phyloP scores from a whole-genome alignment of 805 yeast species.

The Candida cerambycidarum region DNA sequence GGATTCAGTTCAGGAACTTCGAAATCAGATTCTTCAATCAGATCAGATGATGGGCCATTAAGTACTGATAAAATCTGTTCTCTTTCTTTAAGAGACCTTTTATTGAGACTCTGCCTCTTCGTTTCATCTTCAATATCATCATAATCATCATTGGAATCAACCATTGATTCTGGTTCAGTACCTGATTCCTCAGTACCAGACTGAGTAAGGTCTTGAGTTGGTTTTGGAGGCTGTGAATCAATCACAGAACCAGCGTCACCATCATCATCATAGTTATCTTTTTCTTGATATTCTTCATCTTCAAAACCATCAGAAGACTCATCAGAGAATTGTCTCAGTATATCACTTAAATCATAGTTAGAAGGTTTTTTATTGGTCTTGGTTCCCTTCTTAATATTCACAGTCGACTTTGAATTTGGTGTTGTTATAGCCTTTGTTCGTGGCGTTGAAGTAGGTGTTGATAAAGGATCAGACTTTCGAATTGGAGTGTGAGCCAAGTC shows the following conservation, averaged over 20 bases:
- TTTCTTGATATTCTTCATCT: conserved; percentile 1
- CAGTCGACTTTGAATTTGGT: not conserved
- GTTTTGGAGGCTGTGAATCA: conserved; percentile 4
- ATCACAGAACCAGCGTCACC: not conserved
- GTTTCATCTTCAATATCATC: not conserved
- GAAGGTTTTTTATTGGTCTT: not conserved
- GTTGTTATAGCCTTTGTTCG: not conserved
- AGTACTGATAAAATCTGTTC: not conserved
- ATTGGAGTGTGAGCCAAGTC: not conserved
- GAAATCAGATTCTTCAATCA: not conserved
- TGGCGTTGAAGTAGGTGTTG: not conserved
- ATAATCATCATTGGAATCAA: conserved; percentile 3
- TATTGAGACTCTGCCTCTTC: not conserved
- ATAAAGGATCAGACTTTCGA: not conserved
- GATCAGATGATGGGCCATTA: conserved; percentile 1
- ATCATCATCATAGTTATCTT: not conserved
- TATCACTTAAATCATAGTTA: conserved; percentile 5
- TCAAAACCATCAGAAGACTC: conserved; percentile 3
- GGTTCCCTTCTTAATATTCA: not conserved
- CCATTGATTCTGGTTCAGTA: conserved; percentile 2
- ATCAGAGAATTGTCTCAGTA: conserved; percentile 5
- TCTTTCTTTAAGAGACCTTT: not conserved
- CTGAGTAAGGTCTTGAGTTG: not conserved
- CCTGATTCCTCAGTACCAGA: not conserved
- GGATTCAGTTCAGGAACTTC: too few species aligned